Percentiles rank a stretch among this genome's conserved stretches.
These are phyloP conservation scores for Penicillium aurantiogriseum DNA, from an alignment of 2,329 filamentous ascomycete species.

Conservation along the genomic window DNA sequence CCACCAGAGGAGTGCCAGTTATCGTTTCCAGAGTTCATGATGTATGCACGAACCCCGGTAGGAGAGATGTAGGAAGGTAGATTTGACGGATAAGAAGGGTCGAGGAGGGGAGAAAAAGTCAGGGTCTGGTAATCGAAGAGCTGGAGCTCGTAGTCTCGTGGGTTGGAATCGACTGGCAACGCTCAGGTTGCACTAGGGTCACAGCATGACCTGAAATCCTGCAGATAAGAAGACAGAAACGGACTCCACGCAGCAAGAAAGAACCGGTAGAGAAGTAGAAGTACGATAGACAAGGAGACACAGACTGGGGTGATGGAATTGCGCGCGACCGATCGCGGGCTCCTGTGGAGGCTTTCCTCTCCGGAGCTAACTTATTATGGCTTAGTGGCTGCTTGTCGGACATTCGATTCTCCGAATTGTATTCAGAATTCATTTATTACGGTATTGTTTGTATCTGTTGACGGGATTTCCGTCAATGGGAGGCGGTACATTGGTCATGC, in stretches of 20 bases:
- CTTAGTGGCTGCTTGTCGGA: constrained; percentile 23
- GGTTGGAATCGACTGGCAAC: constrained; percentile 15
- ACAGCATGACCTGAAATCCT: constrained; percentile 24
- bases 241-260: constrained; percentile 8
- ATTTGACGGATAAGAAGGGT: constrained; percentile 14
- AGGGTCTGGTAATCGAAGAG: constrained; percentile 13
- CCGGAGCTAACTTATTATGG: constrained; percentile 27
- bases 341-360: constrained; percentile 36
- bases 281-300: constrained; percentile 11
- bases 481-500: background rate
- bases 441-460: background rate
- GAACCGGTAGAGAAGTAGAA: constrained; percentile 9
- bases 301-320: constrained; percentile 30
- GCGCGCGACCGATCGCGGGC: constrained; percentile 42
- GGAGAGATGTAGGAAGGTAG: constrained; percentile 8
- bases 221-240: constrained; percentile 8
- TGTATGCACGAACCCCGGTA: constrained; percentile 25
- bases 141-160: constrained; percentile 21
- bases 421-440: constrained; percentile 4
- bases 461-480: background rate
- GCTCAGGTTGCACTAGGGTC: constrained; percentile 21
- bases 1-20: constrained; percentile 44
- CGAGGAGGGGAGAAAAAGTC: constrained; percentile 15
- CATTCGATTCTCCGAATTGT: constrained; percentile 26
- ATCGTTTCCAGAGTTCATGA: constrained; percentile 46